phyloP scores from a whole-genome alignment of 2,329 filamentous ascomycete genomes.

The Fusarium stilboides region DNA sequence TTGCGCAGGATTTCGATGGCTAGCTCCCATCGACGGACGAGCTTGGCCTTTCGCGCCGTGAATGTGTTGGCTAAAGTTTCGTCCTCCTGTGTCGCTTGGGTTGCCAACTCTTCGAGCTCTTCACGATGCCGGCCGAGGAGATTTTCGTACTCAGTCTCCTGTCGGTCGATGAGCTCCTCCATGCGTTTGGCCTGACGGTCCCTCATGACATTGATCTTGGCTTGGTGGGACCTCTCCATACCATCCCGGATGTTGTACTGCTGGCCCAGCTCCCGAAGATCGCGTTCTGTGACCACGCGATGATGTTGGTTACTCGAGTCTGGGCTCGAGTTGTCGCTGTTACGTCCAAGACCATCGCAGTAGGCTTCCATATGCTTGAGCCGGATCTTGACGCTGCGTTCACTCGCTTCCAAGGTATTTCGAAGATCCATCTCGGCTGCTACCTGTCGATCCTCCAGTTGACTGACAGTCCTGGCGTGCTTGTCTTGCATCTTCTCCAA shows the following conservation, averaged over 20 bases:
- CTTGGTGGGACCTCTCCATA: constrained; percentile 71
- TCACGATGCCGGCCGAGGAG: constrained; percentile 62
- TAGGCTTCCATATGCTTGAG: constrained; percentile 78
- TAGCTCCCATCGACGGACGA: constrained; percentile 68
- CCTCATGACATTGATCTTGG: constrained; percentile 76
- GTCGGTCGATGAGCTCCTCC: constrained; percentile 70
- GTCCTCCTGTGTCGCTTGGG: constrained; percentile 65
- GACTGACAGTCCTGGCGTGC: constrained; percentile 66
- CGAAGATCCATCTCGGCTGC: constrained; percentile 73
- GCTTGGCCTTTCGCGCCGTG: constrained; percentile 59
- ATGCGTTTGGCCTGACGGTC: constrained; percentile 74
- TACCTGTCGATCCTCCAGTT: constrained; percentile 75
- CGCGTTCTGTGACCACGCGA: constrained; percentile 71
- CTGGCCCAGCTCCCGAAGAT: constrained; percentile 71
- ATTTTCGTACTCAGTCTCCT: constrained; percentile 66
- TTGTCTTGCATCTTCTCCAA: constrained; percentile 69
- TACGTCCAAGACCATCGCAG: constrained; percentile 67
- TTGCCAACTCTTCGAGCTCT: constrained; percentile 65
- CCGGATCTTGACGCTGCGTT: constrained; percentile 69
- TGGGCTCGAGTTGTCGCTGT: constrained; percentile 51
- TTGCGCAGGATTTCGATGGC: constrained; percentile 67
- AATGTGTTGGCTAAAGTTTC: constrained; percentile 64
- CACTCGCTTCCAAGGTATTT: constrained; percentile 68
- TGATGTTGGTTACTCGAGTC: constrained; percentile 56
- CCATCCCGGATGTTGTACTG: constrained; percentile 74